These are phyloP conservation scores for Phytophthora aleatoria DNA, from an alignment of 352 stramenopile species.

Conservation along the genomic window DNA sequence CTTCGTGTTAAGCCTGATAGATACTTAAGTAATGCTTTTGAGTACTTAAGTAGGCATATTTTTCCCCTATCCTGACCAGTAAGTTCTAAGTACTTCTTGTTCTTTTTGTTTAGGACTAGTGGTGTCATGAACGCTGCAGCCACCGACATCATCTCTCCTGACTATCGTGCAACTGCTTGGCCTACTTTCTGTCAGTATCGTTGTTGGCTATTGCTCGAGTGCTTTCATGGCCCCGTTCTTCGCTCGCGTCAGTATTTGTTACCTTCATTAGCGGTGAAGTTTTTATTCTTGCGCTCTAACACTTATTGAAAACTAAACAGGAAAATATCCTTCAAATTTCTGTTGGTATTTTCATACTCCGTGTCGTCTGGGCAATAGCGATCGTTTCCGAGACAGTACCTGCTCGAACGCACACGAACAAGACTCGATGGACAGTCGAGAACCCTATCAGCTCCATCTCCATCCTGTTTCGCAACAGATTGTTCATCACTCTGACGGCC, in stretches of 20 bases:
- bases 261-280: too few relatives aligned
- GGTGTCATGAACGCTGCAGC: conserved; percentile 61
- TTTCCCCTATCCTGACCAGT: too few relatives aligned
- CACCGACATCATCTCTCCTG: conserved; percentile 31
- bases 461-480: conserved; percentile 40
- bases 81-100: conserved; percentile 46
- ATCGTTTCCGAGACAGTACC: neutral
- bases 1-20: conserved; percentile 56
- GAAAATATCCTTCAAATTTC: neutral
- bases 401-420: neutral
- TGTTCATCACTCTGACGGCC: conserved; percentile 62
- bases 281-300: too few relatives aligned
- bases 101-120: conserved; percentile 41
- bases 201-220: neutral
- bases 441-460: neutral
- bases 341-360: neutral
- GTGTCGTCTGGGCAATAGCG: neutral
- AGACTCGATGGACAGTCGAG: neutral
- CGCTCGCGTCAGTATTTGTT: neutral
- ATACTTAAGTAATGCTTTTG: conserved; percentile 41
- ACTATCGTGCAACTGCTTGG: conserved; percentile 52
- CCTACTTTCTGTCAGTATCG: conserved; percentile 13
- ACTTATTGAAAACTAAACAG: neutral
- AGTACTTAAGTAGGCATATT: conserved; percentile 28
- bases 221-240: neutral